Base-by-base conservation (phyloP, 805 yeast genomes). In the Pichia ethanolica region DNA sequence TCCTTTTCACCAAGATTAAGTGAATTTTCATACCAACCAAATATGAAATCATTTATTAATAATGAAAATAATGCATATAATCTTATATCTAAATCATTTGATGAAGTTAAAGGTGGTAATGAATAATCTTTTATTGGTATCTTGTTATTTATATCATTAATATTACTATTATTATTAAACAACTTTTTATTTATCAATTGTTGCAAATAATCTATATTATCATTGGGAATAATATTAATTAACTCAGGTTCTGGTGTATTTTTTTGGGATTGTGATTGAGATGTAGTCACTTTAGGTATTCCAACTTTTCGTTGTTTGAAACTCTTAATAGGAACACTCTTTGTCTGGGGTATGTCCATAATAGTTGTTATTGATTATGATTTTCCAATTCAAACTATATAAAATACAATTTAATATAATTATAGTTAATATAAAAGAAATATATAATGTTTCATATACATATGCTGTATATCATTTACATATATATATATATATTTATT, bases 41-140 rank as follows among this genome's bases (percentile, higher is more conserved):
- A 63, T 4, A 79, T 68, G 54, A 79, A 79, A 46, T 73, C 73
- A 27, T 71, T 67, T 39, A 77, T 49, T 5, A 78, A 57, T 12
- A 78, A 60, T 0, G 79, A 78, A 5, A 76, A 51, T 5, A 79
- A 53, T 1, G 76, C 70, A 53, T 76, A 74, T 12, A 78, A 58
- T 54, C 76, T 73, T 2, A 65, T 47, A 54, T 77, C 79, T 5
- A 78, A 67, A 2, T 53, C 58, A 1, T 65, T 53, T 4, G 73
- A 68, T 1, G 71, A 63, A 8, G 50, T 46, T 25, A 48, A 26
- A 11, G 47, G 14, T 11, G 48, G 53, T 25, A 49, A 7, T 20
- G 14, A 35, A 12, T 33, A 27, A 13, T 32, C 46, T 11, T 13
- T n/a, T 5, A 27, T 13, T 8, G 28, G 3, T 30, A 3, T 42